Base-by-base conservation (phyloP, 2,329 filamentous ascomycete genomes). In the Talaromyces rugulosus region DNA sequence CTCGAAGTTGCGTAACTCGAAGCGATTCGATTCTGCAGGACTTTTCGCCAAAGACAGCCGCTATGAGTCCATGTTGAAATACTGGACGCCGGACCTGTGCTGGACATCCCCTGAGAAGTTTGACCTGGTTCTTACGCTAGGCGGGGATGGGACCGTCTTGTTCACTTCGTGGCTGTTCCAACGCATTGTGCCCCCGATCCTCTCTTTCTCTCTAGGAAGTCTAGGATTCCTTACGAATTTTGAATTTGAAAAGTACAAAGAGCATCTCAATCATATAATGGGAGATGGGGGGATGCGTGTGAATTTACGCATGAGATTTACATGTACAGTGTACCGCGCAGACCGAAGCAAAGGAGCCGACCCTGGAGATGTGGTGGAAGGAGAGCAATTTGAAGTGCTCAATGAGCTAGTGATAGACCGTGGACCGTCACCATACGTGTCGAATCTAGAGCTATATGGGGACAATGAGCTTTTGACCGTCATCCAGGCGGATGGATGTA, bases 361-460 rank as follows among this genome's bases (percentile, higher is more conserved):
- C n/a, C 72, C 80, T 2, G 84, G 83, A 11, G 82, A 85, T n/a
- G 84, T 89, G 67, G 89, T 95, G 68, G 93, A 97, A 76, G 91
- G 89, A 52, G 94, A 98, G 79, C 93, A 96, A 71, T 98, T 97
- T 66, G 95, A 99, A 79, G 94, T 99, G 23, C 87, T 99, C 66
- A 99, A 99, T 77, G 95, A 99, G 79, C 87, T 99, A 58, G 94
- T 99, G 75, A 98, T 99, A 70, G 95, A 99, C 78, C 91, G 95
- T 63, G 95, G 95, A 66, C 95, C 95, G 71, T 96, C 91, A 16
- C 93, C 94, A 23, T 99, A 98, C 74, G 94, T 99, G 63, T 98
- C 94, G 51, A 96, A 96, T 77, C 83, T 99, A 44, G 95, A 99
- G 79, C 83, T 99, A 11, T 98, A 96, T 74, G 95, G 93, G 65